Percentiles rank a stretch among this genome's conserved stretches.
These are phyloP conservation scores for Helotiales sp. DNA, from an alignment of 2,329 filamentous ascomycete genomes.

Conservation along the genomic window DNA sequence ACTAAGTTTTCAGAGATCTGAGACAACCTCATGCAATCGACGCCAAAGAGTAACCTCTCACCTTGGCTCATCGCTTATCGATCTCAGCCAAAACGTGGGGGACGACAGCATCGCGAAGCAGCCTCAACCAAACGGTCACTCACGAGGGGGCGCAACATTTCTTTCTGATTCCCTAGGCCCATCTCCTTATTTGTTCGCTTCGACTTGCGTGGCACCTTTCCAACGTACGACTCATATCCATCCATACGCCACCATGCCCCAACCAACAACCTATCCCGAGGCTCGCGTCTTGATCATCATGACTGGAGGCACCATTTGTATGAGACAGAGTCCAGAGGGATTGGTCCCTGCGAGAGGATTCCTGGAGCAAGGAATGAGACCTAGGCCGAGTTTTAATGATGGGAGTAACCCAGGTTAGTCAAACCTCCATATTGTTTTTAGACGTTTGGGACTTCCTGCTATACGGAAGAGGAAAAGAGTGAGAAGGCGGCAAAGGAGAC, in stretches of 20 bases:
- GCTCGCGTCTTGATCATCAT: conserved; percentile 66
- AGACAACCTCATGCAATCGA: no score
- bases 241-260: conserved; percentile 22
- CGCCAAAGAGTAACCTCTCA: no score
- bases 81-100: background rate
- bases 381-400: conserved; percentile 69
- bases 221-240: background rate
- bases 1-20: no score
- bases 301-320: conserved; percentile 69
- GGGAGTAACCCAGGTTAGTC: conserved; percentile 49
- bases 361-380: conserved; percentile 62
- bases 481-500: no score
- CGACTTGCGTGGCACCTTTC: background rate
- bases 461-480: background rate
- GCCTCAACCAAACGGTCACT: background rate
- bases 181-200: background rate
- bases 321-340: conserved; percentile 65
- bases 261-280: conserved; percentile 46
- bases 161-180: no score
- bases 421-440: background rate
- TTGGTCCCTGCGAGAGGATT: conserved; percentile 62
- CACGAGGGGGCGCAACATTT: background rate
- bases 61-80: no score
- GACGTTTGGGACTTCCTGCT: no score
- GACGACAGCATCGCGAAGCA: background rate